These are phyloP conservation scores for Penicillium subrubescens DNA, from an alignment of 495 filamentous ascomycete species.

Conservation along the genomic window DNA sequence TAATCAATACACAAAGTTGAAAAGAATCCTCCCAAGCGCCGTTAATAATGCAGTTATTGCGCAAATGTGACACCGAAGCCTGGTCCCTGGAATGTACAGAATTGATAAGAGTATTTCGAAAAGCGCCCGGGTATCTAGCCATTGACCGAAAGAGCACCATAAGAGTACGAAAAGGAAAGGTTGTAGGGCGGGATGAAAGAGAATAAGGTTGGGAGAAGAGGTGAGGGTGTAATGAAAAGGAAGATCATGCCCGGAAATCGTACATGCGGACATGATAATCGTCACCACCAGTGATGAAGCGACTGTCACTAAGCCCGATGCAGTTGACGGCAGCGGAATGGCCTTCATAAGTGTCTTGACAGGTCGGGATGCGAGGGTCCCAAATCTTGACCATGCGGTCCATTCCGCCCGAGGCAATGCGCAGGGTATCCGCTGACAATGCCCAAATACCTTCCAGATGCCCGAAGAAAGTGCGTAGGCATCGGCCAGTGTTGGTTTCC, in stretches of 20 bases:
- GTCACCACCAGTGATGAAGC: conserved; percentile 87
- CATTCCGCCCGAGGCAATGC: conserved; percentile 85
- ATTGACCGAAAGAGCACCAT: conserved; percentile 12
- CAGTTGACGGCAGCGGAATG: conserved; percentile 91
- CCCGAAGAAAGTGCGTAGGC: conserved; percentile 90
- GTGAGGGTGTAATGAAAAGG: not conserved
- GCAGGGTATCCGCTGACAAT: conserved; percentile 85
- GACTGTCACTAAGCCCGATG: conserved; percentile 83
- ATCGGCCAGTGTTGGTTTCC: conserved; percentile 81
- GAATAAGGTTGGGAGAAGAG: not conserved
- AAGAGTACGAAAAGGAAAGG: not conserved
- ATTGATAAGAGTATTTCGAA: not conserved
- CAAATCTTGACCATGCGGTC: conserved; percentile 97
- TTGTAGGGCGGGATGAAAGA: not conserved
- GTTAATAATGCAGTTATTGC: not conserved
- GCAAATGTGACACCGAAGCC: not conserved
- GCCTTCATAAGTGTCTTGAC: conserved; percentile 86
- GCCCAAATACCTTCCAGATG: conserved; percentile 97
- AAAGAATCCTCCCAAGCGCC: not conserved
- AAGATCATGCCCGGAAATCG: conserved; percentile 63
- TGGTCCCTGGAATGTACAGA: not conserved
- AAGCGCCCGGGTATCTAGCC: conserved; percentile 28
- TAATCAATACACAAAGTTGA: not conserved
- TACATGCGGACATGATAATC: conserved; percentile 90
- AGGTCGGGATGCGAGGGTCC: conserved; percentile 89